Evolutionary conservation across 495 filamentous ascomycete species (phyloP).

Genomic region (Aspergillus avenaceus): DNA sequence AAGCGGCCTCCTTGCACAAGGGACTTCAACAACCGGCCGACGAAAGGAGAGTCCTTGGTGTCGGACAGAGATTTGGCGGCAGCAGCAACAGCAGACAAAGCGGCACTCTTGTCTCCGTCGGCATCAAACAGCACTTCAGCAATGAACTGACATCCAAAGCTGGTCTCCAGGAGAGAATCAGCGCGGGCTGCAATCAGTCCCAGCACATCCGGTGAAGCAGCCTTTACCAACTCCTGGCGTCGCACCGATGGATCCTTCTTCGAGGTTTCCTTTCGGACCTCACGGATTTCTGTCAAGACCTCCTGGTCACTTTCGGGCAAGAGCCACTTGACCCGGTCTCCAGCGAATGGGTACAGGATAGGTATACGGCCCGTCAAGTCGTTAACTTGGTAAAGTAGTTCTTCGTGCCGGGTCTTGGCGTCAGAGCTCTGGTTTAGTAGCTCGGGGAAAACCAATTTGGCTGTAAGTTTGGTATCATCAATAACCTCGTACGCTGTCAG

Average conservation of each 20-base stretch:
- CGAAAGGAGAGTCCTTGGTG: slow-evolving; percentile 52
- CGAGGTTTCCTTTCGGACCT: slow-evolving; percentile 70
- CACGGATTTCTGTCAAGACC: slow-evolving; percentile 68
- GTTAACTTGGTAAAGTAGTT: slow-evolving; percentile 58
- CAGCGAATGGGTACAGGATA: slow-evolving; percentile 78
- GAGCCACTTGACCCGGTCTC: slow-evolving; percentile 66
- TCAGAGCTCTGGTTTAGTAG: slow-evolving; percentile 64
- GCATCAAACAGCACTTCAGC: slow-evolving; percentile 76
- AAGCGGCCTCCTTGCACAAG: slow-evolving; percentile 83
- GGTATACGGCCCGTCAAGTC: slow-evolving; percentile 72
- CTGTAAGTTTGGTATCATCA: slow-evolving; percentile 86
- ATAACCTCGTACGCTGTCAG: slow-evolving; percentile 83
- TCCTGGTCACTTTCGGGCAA: slow-evolving; percentile 56
- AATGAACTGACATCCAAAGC: slow-evolving; percentile 84
- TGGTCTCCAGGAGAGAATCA: slow-evolving; percentile 60
- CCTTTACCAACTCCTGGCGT: slow-evolving; percentile 67
- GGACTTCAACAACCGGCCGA: slow-evolving; percentile 84
- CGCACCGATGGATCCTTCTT: slow-evolving; percentile 83
- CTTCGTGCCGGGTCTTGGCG: slow-evolving; percentile 52
- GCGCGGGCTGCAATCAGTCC: slow-evolving; percentile 66
- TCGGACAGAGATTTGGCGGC: slow-evolving; percentile 62
- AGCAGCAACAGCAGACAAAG: slow-evolving; percentile 66
- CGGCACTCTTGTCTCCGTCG: slow-evolving; percentile 64
- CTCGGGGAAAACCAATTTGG: slow-evolving; percentile 80
- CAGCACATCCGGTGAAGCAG: slow-evolving; percentile 51